Base-by-base conservation (phyloP, 2,329 filamentous ascomycete species). In the Aspergillus tanneri region DNA sequence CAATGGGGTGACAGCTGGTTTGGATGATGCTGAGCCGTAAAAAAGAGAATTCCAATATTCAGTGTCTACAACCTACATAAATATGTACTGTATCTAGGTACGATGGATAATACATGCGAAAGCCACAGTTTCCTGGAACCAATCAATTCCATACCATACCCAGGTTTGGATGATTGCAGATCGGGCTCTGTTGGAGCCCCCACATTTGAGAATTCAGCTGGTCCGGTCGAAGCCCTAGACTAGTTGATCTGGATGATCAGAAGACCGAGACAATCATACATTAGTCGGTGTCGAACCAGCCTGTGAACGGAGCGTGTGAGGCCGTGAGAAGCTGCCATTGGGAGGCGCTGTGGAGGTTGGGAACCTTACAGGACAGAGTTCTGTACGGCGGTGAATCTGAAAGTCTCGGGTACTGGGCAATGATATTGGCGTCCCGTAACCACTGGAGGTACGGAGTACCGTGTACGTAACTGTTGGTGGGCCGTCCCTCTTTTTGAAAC, bases 1-100 rank as follows among this genome's bases (percentile, higher is more conserved):
- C 23, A 69, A 70, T 32, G 66, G 64, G 34, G 62, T 71, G 47
- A 75, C 72, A 16, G 63, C 61, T 27, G 70, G 64, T 7, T 59
- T 74, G 54, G 71, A 74, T 22, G 10, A 42, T 18, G 18, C 32
- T n/a, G 39, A 43, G 25, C 18, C 32, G 16, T n/a, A n/a, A n/a
- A n/a, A n/a, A n/a, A n/a, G n/a, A n/a, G n/a, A n/a, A n/a, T n/a
- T n/a, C n/a, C n/a, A n/a, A n/a, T n/a, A n/a, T n/a, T n/a, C n/a
- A n/a, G n/a, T n/a, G n/a, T n/a, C n/a, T n/a, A n/a, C n/a, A n/a
- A n/a, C n/a, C n/a, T n/a, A n/a, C n/a, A n/a, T n/a, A n/a, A n/a
- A n/a, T n/a, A n/a, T n/a, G n/a, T n/a, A n/a, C n/a, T n/a, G n/a
- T n/a, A n/a, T n/a, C n/a, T n/a, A n/a, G n/a, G n/a, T n/a, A n/a